Percentiles rank a stretch among this genome's conserved stretches.
Conservation (phyloP, 129 eudicot genomes). For the Arctium lappa region DNA sequence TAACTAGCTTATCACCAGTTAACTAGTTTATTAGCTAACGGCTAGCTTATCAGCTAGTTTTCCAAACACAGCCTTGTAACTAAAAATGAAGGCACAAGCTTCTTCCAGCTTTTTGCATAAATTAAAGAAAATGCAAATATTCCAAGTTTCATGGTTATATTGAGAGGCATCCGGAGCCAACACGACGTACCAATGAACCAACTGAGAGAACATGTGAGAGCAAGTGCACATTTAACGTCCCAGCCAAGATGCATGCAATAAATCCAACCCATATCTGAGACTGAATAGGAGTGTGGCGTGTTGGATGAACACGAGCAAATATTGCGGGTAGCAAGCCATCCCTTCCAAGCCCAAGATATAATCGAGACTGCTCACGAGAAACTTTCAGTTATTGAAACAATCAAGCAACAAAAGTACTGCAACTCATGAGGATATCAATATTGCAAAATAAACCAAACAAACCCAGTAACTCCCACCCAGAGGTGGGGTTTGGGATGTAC, state of each 20-base stretch:
- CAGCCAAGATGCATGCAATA: slow-evolving; percentile 74
- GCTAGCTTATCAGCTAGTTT: neutral
- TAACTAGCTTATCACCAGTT: neutral
- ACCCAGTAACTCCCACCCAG: neutral
- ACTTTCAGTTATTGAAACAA: slow-evolving; percentile 5
- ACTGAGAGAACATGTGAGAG: slow-evolving; percentile 96
- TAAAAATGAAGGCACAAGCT: too few species aligned
- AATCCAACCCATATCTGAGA: slow-evolving; percentile 98
- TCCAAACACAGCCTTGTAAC: too few species aligned
- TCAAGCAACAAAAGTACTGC: neutral
- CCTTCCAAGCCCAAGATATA: slow-evolving; percentile 97
- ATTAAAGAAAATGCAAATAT: neutral
- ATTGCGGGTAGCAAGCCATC: slow-evolving; percentile 83
- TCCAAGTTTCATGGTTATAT: neutral
- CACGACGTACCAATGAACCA: slow-evolving; percentile 80
- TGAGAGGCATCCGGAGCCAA: neutral
- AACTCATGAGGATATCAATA: neutral
- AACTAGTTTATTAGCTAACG: neutral
- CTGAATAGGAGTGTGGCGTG: slow-evolving; percentile 82
- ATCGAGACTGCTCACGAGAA: slow-evolving; percentile 66
- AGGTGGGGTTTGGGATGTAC: neutral
- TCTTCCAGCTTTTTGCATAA: neutral
- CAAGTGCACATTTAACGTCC: slow-evolving; percentile 75
- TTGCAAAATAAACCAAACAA: neutral
- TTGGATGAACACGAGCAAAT: slow-evolving; percentile 83